Percentiles rank a stretch among this genome's conserved stretches.
phyloP scores from a whole-genome alignment of 345 rosid genomes.

The Psidium guajava region DNA sequence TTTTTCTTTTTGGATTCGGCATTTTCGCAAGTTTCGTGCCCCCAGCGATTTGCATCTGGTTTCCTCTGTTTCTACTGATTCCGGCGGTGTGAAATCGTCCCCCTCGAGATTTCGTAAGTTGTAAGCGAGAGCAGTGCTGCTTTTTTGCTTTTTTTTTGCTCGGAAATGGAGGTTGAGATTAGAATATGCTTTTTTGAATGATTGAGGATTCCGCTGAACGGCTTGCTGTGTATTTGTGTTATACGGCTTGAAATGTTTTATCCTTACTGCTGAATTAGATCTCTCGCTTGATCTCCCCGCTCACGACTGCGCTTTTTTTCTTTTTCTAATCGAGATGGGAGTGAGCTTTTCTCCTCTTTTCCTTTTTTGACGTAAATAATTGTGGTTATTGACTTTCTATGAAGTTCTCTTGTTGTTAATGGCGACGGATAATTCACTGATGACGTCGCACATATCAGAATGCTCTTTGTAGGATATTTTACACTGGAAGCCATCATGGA shows the following conservation, averaged over 20 bases:
- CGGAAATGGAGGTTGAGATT: background rate
- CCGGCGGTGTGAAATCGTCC: too few species aligned
- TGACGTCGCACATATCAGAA: background rate
- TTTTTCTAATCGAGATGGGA: background rate
- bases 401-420: background rate
- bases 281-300: background rate
- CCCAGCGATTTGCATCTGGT: too few species aligned
- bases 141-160: background rate
- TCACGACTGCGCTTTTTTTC: background rate
- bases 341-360: background rate
- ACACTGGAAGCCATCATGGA: background rate
- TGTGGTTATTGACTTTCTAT: background rate
- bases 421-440: background rate
- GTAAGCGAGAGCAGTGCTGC: background rate
- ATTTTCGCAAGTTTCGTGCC: too few species aligned
- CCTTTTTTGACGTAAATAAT: background rate
- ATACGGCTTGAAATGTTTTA: background rate
- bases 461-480: background rate
- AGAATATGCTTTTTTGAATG: background rate
- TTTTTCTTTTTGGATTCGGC: too few species aligned
- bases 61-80: too few species aligned
- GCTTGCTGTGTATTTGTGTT: background rate
- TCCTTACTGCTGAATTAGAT: background rate
- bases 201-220: background rate
- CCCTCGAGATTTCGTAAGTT: too few species aligned